phyloP scores from a whole-genome alignment of 495 filamentous ascomycete genomes.

The Lasiosphaeria miniovina region DNA sequence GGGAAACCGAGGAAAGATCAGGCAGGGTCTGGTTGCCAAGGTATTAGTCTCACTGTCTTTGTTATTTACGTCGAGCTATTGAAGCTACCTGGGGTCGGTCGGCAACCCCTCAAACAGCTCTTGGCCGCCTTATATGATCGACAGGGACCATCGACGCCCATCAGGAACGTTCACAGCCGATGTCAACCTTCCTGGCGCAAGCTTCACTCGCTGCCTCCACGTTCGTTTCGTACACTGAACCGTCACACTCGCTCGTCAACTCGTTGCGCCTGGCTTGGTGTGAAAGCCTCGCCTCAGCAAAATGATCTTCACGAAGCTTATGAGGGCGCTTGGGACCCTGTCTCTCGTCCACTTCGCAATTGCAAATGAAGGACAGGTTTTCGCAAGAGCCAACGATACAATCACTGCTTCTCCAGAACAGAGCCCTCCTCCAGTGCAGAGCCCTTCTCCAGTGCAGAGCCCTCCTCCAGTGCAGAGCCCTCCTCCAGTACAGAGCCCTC shows the following conservation, averaged over 20 bases:
- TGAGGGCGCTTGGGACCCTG: constrained; percentile 25
- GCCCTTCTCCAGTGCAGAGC: neutral
- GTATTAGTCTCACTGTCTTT: constrained; percentile 23
- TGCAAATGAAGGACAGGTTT: constrained; percentile 14
- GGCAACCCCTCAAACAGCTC: neutral
- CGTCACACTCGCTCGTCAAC: constrained; percentile 18
- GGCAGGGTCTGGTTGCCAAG: constrained; percentile 22
- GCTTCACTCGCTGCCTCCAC: constrained; percentile 16
- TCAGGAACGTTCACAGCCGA: constrained; percentile 8
- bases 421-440: neutral
- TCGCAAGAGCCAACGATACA: constrained; percentile 17
- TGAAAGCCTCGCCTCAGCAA: constrained; percentile 10
- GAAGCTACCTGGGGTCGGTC: constrained; percentile 1
- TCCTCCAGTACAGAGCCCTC: too few species aligned
- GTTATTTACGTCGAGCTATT: constrained; percentile 9
- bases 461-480: too few species aligned
- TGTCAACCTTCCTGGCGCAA: constrained; percentile 19
- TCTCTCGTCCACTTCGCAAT: constrained; percentile 22
- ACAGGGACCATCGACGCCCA: constrained; percentile 20
- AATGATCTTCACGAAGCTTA: constrained; percentile 30
- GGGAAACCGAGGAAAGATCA: neutral
- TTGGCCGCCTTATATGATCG: constrained; percentile 30
- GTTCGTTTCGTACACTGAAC: constrained; percentile 4
- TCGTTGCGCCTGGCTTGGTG: constrained; percentile 11
- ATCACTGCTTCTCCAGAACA: neutral